Conservation (phyloP, 2,329 filamentous ascomycete species). For the Teratosphaeria viscida region DNA sequence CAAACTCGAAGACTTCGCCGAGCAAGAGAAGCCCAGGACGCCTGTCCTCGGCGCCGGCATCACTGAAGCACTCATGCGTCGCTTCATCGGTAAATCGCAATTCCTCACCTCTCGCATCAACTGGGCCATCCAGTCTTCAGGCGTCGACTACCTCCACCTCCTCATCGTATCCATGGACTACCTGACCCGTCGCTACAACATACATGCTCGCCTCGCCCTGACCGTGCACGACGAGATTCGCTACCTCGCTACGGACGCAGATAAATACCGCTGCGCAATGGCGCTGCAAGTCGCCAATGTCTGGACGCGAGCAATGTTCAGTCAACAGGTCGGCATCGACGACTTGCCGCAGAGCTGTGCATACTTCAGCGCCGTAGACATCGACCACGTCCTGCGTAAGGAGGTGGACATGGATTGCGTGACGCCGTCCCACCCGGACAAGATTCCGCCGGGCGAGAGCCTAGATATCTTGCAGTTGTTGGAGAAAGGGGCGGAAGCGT, state of each 20-base stretch:
- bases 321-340: constrained; percentile 90
- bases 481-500: constrained; percentile 55
- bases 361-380: constrained; percentile 90
- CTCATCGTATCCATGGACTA: constrained; percentile 94
- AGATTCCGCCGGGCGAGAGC: constrained; percentile 76
- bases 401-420: constrained; percentile 97
- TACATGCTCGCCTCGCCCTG: constrained; percentile 75
- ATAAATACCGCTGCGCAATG: constrained; percentile 84
- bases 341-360: constrained; percentile 90
- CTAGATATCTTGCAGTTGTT: constrained; percentile 75
- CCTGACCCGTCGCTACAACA: constrained; percentile 71
- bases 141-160: constrained; percentile 92
- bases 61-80: constrained; percentile 84
- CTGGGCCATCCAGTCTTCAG: constrained; percentile 96
- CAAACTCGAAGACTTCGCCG: constrained; percentile 92
- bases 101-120: constrained; percentile 97
- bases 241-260: constrained; percentile 74
- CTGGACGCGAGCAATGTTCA: constrained; percentile 96
- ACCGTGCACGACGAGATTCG: constrained; percentile 97
- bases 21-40: constrained; percentile 81
- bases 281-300: constrained; percentile 88
- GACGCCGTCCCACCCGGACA: constrained; percentile 70
- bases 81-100: constrained; percentile 76
- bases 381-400: constrained; percentile 91
- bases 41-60: constrained; percentile 91